These are phyloP conservation scores for Aegilops umbellulata DNA, from an alignment of 176 grass and related monocot genomes.

Conservation along the genomic window DNA sequence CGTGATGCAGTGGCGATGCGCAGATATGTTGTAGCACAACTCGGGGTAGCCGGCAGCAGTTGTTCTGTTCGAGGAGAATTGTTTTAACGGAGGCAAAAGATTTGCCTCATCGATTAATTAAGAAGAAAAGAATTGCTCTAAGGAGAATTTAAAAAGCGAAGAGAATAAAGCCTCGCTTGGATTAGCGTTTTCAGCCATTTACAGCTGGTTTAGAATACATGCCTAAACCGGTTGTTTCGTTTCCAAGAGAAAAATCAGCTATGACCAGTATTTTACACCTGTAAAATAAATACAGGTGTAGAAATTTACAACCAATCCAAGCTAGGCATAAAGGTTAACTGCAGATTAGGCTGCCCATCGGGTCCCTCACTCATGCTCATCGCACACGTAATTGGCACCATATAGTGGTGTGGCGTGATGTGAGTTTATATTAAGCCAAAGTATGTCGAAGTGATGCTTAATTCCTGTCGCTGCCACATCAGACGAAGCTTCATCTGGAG, in stretches of 20 bases:
- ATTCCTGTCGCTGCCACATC: constrained; percentile 8
- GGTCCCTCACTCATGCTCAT: constrained; percentile 12
- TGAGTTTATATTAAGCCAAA: constrained; percentile 10
- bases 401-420: not conserved
- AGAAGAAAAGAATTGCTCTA: not conserved
- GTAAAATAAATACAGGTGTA: no score
- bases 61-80: not conserved
- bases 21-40: not conserved
- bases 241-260: no score
- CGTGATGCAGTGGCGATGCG: not conserved
- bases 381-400: constrained; percentile 5
- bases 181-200: no score
- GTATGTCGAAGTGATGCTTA: constrained; percentile 11
- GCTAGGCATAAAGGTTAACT: not conserved
- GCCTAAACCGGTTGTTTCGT: no score
- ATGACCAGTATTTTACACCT: no score
- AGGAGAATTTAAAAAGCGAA: not conserved
- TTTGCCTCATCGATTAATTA: no score
- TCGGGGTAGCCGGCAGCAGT: not conserved
- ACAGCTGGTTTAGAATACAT: no score
- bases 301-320: no score
- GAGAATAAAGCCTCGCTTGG: not conserved
- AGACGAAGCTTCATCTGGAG: not conserved
- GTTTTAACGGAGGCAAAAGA: no score
- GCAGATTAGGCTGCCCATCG: not conserved